These are phyloP conservation scores for Podospora conica DNA, from an alignment of 495 filamentous ascomycete species.

Conservation along the genomic window DNA sequence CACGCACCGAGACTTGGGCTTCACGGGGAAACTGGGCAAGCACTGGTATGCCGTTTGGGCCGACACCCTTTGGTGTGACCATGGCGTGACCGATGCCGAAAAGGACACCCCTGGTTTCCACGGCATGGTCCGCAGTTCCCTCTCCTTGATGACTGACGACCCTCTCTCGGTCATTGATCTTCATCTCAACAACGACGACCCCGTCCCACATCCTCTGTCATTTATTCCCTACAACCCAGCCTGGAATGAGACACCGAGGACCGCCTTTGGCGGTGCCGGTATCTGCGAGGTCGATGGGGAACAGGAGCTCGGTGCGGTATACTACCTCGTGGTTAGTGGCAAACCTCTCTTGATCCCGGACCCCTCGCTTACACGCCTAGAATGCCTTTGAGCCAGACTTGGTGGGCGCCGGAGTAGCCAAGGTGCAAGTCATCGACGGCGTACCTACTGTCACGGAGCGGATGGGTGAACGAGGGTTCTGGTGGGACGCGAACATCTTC, in stretches of 20 bases:
- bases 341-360: not conserved
- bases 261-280: constrained; percentile 35
- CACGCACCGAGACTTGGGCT: constrained; percentile 36
- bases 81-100: constrained; percentile 23
- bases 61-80: constrained; percentile 33
- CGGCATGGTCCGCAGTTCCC: constrained; percentile 32
- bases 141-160: constrained; percentile 27
- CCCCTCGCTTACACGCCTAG: constrained; percentile 9
- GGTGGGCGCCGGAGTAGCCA: constrained; percentile 30
- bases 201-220: constrained; percentile 28
- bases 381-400: constrained; percentile 28
- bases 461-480: constrained; percentile 28
- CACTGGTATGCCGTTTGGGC: constrained; percentile 36
- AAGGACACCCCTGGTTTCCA: constrained; percentile 26
- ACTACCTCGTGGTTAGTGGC: constrained; percentile 22
- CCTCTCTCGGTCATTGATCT: constrained; percentile 27
- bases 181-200: constrained; percentile 26
- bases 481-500: constrained; percentile 23
- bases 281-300: constrained; percentile 25
- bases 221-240: constrained; percentile 28
- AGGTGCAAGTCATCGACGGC: constrained; percentile 25
- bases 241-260: constrained; percentile 30
- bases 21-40: constrained; percentile 30
- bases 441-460: constrained; percentile 30
- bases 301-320: constrained; percentile 18